Conservation (phyloP, 495 filamentous ascomycete genomes). For the Tuber calosporum region DNA sequence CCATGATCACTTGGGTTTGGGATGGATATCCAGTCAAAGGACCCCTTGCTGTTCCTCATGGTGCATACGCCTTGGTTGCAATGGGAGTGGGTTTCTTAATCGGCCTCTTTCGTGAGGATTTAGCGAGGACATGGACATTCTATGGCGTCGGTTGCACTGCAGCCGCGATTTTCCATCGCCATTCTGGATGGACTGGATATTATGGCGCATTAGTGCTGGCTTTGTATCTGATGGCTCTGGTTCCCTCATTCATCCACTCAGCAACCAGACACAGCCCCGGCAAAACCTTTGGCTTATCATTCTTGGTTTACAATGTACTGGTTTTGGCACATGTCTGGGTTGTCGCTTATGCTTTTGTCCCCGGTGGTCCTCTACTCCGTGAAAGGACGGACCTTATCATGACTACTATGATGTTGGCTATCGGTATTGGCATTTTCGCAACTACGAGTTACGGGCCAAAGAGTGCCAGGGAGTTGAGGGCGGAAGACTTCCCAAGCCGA, state of each 20-base stretch:
- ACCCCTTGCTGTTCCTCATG: constrained; percentile 81
- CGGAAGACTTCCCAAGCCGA: constrained; percentile 49
- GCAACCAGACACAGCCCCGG: constrained; percentile 69
- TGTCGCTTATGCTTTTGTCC: constrained; percentile 98
- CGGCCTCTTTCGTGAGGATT: constrained; percentile 62
- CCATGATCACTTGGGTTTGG: constrained; percentile 99
- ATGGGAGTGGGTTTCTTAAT: constrained; percentile 80
- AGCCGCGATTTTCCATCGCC: constrained; percentile 64
- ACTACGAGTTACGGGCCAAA: constrained; percentile 51
- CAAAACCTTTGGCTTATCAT: constrained; percentile 74
- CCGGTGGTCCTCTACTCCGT: constrained; percentile 83
- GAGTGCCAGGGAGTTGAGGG: constrained; percentile 41
- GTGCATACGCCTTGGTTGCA: constrained; percentile 68
- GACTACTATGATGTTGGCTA: constrained; percentile 71
- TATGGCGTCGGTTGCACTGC: constrained; percentile 71
- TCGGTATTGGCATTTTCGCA: constrained; percentile 80
- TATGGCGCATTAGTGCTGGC: constrained; percentile 72
- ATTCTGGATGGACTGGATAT: constrained; percentile 72
- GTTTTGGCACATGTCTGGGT: constrained; percentile 96
- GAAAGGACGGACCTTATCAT: constrained; percentile 96
- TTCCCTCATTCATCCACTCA: constrained; percentile 65
- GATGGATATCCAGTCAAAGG: constrained; percentile 89
- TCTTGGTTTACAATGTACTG: constrained; percentile 82
- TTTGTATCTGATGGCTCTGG: constrained; percentile 73
- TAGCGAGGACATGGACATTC: constrained; percentile 71